A percentile compares a stretch with the other conserved stretches of the same genome.
phyloP scores from a whole-genome alignment of 805 yeast genomes.

The Priceomyces medius region DNA sequence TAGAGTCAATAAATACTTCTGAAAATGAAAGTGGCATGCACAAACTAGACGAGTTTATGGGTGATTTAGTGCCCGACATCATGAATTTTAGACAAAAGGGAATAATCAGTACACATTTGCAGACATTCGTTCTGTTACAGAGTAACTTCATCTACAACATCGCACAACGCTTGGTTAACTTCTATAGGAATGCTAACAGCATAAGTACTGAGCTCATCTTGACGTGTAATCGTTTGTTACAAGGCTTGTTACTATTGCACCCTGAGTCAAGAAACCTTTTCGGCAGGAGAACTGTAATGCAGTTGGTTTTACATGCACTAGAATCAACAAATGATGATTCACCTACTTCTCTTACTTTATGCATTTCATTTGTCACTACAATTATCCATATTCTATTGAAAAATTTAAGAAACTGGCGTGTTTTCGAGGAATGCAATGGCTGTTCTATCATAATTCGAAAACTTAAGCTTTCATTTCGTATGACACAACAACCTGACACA shows the following conservation, averaged over 20 bases:
- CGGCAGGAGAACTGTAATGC: slow-evolving; percentile 40
- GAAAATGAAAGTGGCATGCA: slow-evolving; percentile 15
- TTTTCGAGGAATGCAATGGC: slow-evolving; percentile 58
- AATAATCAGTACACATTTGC: background rate
- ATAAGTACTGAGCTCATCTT: slow-evolving; percentile 11
- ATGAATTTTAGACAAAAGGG: slow-evolving; percentile 6
- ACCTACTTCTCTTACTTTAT: slow-evolving; percentile 10
- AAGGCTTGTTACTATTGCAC: slow-evolving; percentile 62
- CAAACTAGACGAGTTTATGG: slow-evolving; percentile 16
- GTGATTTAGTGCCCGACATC: slow-evolving; percentile 18
- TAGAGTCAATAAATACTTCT: slow-evolving; percentile 11
- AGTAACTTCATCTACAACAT: slow-evolving; percentile 54
- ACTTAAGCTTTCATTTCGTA: slow-evolving; percentile 24
- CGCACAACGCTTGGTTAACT: slow-evolving; percentile 29
- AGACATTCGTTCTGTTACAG: slow-evolving; percentile 45
- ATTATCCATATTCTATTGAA: slow-evolving; percentile 59
- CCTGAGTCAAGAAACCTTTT: slow-evolving; percentile 53
- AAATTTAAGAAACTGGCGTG: slow-evolving; percentile 54
- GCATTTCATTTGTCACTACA: slow-evolving; percentile 47
- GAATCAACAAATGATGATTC: slow-evolving; percentile 10
- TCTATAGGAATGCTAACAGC: slow-evolving; percentile 7
- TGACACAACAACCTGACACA: slow-evolving; percentile 6
- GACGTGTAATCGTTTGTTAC: slow-evolving; percentile 42
- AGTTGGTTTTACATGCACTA: slow-evolving; percentile 25
- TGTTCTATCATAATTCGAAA: slow-evolving; percentile 49